These are phyloP conservation scores for Verticillium longisporum DNA, from an alignment of 2,329 filamentous ascomycete species.

Conservation along the genomic window DNA sequence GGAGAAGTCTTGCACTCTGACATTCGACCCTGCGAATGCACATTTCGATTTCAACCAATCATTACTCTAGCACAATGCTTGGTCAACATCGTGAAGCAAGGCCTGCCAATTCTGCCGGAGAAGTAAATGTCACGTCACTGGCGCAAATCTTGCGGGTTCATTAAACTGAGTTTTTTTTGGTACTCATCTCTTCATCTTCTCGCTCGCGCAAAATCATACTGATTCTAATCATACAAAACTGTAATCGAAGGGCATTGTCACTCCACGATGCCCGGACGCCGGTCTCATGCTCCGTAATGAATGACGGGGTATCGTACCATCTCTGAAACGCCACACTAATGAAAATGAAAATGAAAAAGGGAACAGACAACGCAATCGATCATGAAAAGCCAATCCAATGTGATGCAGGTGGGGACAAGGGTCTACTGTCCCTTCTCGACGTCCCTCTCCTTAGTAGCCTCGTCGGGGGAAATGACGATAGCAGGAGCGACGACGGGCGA, in stretches of 20 bases:
- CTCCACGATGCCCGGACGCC: background rate
- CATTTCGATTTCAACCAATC: no score
- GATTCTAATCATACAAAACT: background rate
- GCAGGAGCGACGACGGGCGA: background rate
- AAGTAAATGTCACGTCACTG: background rate
- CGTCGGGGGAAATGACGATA: constrained; percentile 1
- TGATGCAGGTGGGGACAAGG: background rate
- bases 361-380: background rate
- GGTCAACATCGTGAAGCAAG: no score
- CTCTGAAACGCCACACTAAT: background rate
- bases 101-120: no score
- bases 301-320: constrained; percentile 1
- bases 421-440: background rate
- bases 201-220: background rate
- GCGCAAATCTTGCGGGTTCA: background rate
- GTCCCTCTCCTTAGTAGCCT: background rate
- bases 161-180: background rate
- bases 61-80: no score
- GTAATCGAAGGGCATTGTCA: background rate
- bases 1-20: no score
- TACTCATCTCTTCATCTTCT: background rate
- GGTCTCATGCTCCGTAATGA: constrained; percentile 1
- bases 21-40: no score
- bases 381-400: background rate
- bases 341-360: background rate